phyloP scores from a whole-genome alignment of 768 basidiomycete species.

The Suillus variegatus region DNA sequence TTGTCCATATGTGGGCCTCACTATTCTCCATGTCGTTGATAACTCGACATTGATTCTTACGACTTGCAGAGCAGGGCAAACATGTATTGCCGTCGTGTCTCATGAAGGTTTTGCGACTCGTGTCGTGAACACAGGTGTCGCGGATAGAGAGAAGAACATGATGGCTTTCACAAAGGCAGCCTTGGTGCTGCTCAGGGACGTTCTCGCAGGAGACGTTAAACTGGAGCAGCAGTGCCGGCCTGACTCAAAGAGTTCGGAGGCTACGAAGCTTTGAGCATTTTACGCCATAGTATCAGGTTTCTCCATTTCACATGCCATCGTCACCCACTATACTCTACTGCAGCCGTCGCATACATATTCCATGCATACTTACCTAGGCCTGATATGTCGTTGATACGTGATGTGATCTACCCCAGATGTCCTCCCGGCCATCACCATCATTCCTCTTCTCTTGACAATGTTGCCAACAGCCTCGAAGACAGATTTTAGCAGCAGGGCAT shows the following conservation, averaged over 20 bases:
- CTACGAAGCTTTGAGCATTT: neutral
- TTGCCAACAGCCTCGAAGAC: too few relatives aligned
- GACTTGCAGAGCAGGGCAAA: conserved; percentile 12
- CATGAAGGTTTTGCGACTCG: conserved; percentile 13
- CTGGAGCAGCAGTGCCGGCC: conserved; percentile 8
- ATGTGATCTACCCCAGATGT: neutral
- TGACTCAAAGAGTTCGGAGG: neutral
- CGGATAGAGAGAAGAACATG: conserved; percentile 22
- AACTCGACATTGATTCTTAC: neutral
- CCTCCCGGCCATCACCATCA: too few relatives aligned
- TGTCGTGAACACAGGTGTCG: conserved; percentile 15
- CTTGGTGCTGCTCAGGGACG: conserved; percentile 17
- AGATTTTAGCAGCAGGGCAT: too few relatives aligned
- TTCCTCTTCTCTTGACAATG: too few relatives aligned
- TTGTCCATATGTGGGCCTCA: conserved; percentile 14
- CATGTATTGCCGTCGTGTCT: conserved; percentile 15
- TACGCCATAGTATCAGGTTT: neutral
- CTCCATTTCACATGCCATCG: neutral
- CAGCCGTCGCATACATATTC: neutral
- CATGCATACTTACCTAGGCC: neutral
- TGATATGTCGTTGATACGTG: neutral
- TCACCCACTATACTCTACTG: neutral
- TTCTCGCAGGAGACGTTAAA: conserved; percentile 13
- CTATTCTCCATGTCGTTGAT: neutral
- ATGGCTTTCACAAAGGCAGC: conserved; percentile 19